phyloP scores from a whole-genome alignment of 2,329 filamentous ascomycete species.

The Cladophialophora chaetospira region DNA sequence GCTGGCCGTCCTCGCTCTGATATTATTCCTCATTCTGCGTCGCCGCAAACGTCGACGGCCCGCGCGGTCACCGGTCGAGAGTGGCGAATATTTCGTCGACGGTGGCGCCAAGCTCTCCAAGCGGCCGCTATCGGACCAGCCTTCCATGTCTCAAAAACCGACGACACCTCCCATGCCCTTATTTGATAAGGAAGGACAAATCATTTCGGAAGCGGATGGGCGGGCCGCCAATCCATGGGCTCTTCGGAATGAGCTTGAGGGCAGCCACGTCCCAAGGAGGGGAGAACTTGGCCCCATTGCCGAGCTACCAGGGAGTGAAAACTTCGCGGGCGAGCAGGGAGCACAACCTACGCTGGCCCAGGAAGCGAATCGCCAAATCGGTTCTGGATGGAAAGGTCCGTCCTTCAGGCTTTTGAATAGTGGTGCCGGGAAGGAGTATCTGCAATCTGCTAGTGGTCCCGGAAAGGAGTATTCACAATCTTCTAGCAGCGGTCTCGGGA shows the following conservation, averaged over 20 bases:
- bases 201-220: slow-evolving; percentile 9
- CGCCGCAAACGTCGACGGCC: slow-evolving; percentile 22
- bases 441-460: slow-evolving; percentile 9
- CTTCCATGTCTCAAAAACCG: neutral
- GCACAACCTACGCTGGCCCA: neutral
- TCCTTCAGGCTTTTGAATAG: slow-evolving; percentile 7
- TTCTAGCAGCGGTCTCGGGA: too few relatives aligned
- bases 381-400: slow-evolving; percentile 9
- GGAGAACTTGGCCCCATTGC: neutral
- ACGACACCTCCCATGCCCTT: neutral
- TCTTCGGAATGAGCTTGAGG: slow-evolving; percentile 11
- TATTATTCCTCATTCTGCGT: slow-evolving; percentile 30
- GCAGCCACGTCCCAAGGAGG: slow-evolving; percentile 4
- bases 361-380: slow-evolving; percentile 15
- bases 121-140: neutral
- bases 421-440: slow-evolving; percentile 6
- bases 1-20: slow-evolving; percentile 27
- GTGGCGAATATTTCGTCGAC: slow-evolving; percentile 1
- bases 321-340: slow-evolving; percentile 8
- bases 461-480: too few relatives aligned
- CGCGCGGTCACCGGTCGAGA: slow-evolving; percentile 8
- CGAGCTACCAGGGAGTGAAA: slow-evolving; percentile 9
- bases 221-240: slow-evolving; percentile 9
- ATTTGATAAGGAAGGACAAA: neutral
- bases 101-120: neutral